Base-by-base conservation (phyloP, 768 basidiomycete species). In the Boletus barrowsii region DNA sequence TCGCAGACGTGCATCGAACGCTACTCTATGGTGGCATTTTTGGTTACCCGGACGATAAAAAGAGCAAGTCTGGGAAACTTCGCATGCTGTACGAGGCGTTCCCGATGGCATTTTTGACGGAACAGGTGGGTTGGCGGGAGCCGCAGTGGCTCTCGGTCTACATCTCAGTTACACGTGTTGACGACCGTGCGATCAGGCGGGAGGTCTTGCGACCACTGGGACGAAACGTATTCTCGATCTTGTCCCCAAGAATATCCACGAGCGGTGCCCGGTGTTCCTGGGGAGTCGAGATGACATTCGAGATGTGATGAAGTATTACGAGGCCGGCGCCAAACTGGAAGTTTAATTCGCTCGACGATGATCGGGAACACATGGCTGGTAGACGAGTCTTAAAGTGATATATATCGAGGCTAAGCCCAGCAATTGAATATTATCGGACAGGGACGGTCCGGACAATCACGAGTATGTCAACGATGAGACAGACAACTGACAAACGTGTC, bases 11-110 rank as follows among this genome's bases (percentile, higher is more conserved):
- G 24, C 94, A 97, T 73, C 81, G 96, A 62, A 99, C 96, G 7
- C 75, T 99, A 32, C 78, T 99, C 4, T 99, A 99, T 67, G 97
- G 97, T 22, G 97, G 97, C 41, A 98, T 99, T 65, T 99, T 99
- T 64, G 96, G 94, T 10, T 99, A 99, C 72, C 97, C 97, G 9
- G 86, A 87, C 66, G 97, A 99, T 75, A 97, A 92, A 82, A 98
- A 98, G 82, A 90, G 84, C 74, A 97, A 96, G 80, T 87, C 74
- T 53, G 96, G 97, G 44, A 99, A 99, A 75, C 79, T 99, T 63
- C 82, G 97, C 66, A 74, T 98, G 68, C 76, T 99, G 43, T 99
- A 98, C 63, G 97, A 98, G 73, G 96, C 93, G 4, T 98, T 97
- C 80, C 96, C 95, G 18, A 97, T 98, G 95, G 90, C 93, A 10